phyloP scores from a whole-genome alignment of 1,284 basidiomycete genomes.

The Ceratobasidium sp. region DNA sequence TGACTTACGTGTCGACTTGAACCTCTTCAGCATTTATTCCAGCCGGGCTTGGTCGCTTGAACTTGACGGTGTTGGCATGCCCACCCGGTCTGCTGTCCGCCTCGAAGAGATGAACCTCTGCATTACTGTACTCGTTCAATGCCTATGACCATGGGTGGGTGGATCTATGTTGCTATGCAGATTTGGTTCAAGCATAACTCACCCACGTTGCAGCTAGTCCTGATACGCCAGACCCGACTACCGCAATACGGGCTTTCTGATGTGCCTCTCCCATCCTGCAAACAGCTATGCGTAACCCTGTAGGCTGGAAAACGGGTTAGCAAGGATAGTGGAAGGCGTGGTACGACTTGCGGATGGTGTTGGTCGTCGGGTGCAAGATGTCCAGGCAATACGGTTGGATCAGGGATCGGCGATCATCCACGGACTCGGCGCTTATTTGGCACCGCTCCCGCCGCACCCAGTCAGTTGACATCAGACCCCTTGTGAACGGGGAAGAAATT shows the following conservation, averaged over 20 bases:
- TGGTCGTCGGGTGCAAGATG: not conserved
- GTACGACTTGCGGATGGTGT: too few relatives aligned
- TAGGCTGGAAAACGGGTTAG: too few relatives aligned
- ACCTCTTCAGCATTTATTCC: conserved; percentile 55
- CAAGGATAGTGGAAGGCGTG: not conserved
- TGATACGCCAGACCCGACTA: conserved; percentile 80
- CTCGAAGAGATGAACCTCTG: conserved; percentile 83
- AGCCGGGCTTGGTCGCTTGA: conserved; percentile 53
- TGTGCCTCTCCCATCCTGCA: conserved; percentile 48
- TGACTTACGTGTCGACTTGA: conserved; percentile 72
- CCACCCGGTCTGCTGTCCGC: conserved; percentile 72
- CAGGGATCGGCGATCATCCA: conserved; percentile 17
- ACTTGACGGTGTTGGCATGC: conserved; percentile 78
- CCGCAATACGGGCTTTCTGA: conserved; percentile 58
- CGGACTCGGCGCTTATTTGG: conserved; percentile 17
- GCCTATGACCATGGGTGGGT: conserved; percentile 52
- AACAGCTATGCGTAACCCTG: too few relatives aligned
- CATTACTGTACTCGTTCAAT: conserved; percentile 78
- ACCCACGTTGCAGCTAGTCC: conserved; percentile 82
- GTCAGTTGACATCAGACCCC: too few relatives aligned
- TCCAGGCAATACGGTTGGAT: not conserved
- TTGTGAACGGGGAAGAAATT: too few relatives aligned
- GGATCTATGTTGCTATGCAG: not conserved
- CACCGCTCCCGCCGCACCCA: too few relatives aligned
- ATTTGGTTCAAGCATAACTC: conserved; percentile 45